These are phyloP conservation scores for Venustampulla echinocandica DNA, from an alignment of 495 filamentous ascomycete genomes.

Conservation along the genomic window DNA sequence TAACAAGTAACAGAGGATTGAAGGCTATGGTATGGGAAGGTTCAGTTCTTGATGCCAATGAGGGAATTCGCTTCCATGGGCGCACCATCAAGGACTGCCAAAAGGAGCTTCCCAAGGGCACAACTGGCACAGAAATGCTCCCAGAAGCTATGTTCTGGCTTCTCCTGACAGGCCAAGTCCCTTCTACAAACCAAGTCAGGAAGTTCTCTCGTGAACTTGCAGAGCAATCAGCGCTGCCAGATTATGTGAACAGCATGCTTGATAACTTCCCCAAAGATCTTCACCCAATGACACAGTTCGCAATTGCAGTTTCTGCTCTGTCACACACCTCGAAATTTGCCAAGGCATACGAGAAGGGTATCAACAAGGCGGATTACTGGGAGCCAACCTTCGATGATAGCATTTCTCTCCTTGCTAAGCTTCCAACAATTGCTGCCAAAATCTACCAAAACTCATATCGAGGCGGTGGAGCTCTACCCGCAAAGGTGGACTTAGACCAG, in stretches of 20 bases:
- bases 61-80: constrained; percentile 97
- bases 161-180: constrained; percentile 86
- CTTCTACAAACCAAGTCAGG: constrained; percentile 71
- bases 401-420: constrained; percentile 88
- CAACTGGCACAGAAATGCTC: constrained; percentile 93
- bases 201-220: constrained; percentile 76
- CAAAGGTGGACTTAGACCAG: constrained; percentile 68
- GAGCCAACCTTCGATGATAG: constrained; percentile 96
- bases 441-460: constrained; percentile 88
- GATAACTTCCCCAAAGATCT: constrained; percentile 80
- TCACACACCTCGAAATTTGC: constrained; percentile 91
- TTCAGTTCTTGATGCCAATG: constrained; percentile 90
- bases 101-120: constrained; percentile 84
- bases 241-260: constrained; percentile 78
- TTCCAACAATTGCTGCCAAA: constrained; percentile 91
- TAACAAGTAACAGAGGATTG: constrained; percentile 50
- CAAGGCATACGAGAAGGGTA: constrained; percentile 79
- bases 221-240: constrained; percentile 74
- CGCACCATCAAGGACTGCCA: constrained; percentile 98
- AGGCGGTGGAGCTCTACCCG: constrained; percentile 66
- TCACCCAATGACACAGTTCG: constrained; percentile 97
- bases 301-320: constrained; percentile 85
- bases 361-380: constrained; percentile 96
- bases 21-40: constrained; percentile 99
- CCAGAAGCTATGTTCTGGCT: constrained; percentile 99